Base-by-base conservation (phyloP, 371 early-diverging fungal species). In the Furculomyces boomerangus region DNA sequence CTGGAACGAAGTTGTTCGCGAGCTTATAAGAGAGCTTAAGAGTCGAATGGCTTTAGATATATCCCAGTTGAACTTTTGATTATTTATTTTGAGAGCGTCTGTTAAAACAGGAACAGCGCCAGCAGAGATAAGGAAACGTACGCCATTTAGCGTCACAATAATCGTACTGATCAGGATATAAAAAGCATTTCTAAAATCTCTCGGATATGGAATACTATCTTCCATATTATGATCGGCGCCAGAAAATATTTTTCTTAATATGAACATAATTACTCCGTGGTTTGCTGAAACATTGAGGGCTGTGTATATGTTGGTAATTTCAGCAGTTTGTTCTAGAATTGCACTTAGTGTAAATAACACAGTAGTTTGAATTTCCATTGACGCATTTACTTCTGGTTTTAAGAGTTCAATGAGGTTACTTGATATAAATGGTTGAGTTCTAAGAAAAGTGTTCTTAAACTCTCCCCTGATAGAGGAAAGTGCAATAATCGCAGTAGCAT, bases 261-360 rank as follows among this genome's bases (percentile, higher is more conserved):
- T 74, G 56, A 78, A 83, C 71, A 95, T 76, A 22, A 95, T 67
- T 10, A 81, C 71, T 14, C 97, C 97, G 61, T 95, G 93, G 60
- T 90, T 93, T 1, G 90, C 90, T 1, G 88, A 84, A 0, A 90
- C 90, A 59, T 91, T 91, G 50, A 93, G 66, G 0, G 91, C 87
- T 5, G 82, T 75, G 22, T 90, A 67, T 0, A 91, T 85, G 40
- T 88, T 90, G n/a, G 73, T 66, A 0, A 88, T 70, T 55, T 82
- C 81, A 43, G 67, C 66, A 50, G 88, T 76, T 57, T 86, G 78
- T 55, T 83, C 78, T 28, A 85, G 74, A 48, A 97, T 70, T 28
- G 79, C 84, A 59, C 91, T 93, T 45, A 96, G 62, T 13, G 85
- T 84, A 59, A 78, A 76, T 10, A 93, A 60, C 2, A 81, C 79